These are phyloP conservation scores for Pouteria campechiana DNA, from an alignment of 179 eudicot species.

Conservation along the genomic window DNA sequence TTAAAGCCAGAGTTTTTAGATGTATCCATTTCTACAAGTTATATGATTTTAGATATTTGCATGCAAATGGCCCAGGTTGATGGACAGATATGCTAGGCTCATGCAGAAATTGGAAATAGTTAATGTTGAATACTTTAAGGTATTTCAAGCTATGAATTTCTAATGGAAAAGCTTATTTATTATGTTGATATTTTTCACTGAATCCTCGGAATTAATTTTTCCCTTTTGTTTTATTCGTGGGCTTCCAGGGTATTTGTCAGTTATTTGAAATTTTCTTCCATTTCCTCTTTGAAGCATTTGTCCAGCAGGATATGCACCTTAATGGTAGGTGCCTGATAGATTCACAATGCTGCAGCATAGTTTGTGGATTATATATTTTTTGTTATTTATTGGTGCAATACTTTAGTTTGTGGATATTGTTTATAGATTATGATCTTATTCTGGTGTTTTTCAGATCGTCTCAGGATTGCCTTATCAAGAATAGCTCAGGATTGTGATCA, in stretches of 20 bases:
- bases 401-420: background rate
- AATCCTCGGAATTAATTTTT: too few relatives aligned
- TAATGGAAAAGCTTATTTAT: too few relatives aligned
- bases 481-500: slow-evolving; percentile 71
- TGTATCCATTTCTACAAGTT: too few relatives aligned
- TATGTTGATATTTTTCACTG: too few relatives aligned
- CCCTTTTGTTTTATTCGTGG: slow-evolving; percentile 3
- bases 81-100: slow-evolving; percentile 97
- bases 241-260: slow-evolving; percentile 79
- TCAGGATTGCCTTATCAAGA: slow-evolving; percentile 63
- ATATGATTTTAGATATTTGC: too few relatives aligned
- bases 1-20: too few relatives aligned
- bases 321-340: slow-evolving; percentile 49
- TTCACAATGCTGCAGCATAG: slow-evolving; percentile 25
- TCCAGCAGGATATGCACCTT: slow-evolving; percentile 42
- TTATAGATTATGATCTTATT: background rate
- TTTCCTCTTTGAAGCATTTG: slow-evolving; percentile 71
- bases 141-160: too few relatives aligned
- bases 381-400: background rate
- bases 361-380: background rate
- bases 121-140: slow-evolving; percentile 85
- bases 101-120: slow-evolving; percentile 86
- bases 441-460: slow-evolving; percentile 41
- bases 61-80: too few relatives aligned
- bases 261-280: slow-evolving; percentile 83